Evolutionary conservation across 1,139 yeast species (phyloP).

Genomic region (Protomyces pachydermus): DNA sequence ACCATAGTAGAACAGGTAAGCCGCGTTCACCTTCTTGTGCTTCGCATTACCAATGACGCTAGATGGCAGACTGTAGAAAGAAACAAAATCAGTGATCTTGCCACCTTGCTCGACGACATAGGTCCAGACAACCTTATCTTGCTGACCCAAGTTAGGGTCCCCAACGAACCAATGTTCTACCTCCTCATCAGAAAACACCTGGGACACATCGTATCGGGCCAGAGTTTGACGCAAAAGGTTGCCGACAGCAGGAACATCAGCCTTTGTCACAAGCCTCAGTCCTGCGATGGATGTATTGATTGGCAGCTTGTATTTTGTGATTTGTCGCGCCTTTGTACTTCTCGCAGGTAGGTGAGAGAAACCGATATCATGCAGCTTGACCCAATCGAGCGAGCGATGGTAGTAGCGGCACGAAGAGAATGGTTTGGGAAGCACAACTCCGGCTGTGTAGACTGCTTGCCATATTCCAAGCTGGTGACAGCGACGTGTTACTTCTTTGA

Average conservation of each 20-base stretch:
- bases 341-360: constrained; percentile 70
- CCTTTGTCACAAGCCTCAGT: constrained; percentile 56
- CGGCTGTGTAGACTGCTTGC: constrained; percentile 97
- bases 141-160: constrained; percentile 40
- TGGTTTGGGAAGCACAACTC: constrained; percentile 86
- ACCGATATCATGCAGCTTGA: constrained; percentile 81
- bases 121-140: constrained; percentile 58
- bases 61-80: constrained; percentile 84
- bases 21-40: constrained; percentile 71
- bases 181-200: constrained; percentile 65
- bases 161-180: constrained; percentile 70
- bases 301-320: constrained; percentile 71
- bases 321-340: constrained; percentile 74
- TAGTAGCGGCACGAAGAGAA: constrained; percentile 85
- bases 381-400: constrained; percentile 93
- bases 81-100: constrained; percentile 76
- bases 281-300: constrained; percentile 52
- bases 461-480: constrained; percentile 78
- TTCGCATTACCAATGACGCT: constrained; percentile 66
- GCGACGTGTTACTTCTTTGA: constrained; percentile 89
- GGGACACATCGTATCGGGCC: constrained; percentile 65
- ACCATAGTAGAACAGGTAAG: constrained; percentile 87
- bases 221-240: constrained; percentile 59
- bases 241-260: constrained; percentile 63
- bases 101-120: constrained; percentile 72